Evolutionary conservation across 148 eudicot species (phyloP), one percentile per base, ranked within the genome.

Genomic region (Chenopodium berlandieri): DNA sequence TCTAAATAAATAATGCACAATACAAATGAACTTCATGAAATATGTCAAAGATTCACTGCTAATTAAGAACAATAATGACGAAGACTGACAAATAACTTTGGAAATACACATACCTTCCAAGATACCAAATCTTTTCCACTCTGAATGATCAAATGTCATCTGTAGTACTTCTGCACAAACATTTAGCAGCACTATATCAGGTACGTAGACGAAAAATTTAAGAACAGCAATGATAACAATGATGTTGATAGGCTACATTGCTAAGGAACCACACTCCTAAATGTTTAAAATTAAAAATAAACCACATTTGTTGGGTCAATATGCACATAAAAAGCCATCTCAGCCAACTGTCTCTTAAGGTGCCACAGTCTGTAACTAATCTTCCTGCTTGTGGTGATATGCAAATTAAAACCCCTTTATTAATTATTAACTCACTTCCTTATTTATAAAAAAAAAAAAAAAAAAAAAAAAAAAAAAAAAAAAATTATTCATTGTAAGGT

Each of bases 161-260:
- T 82, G 91, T 86, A 95, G 87, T 22, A 84, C 90, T 87, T 93
- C 98, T 95, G 92, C 87, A 83, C 54, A 81, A 70, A 54, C 71
- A 83, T 74, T 70, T 30, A 60, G 46, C 27, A 37, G 68, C 72
- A 70, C 46, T 8, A 40, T 46, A 71, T 75, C 56, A 84, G 64
- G 32, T 60, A 74, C 27, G 75, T 48, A 66, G 40, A 75, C 20
- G 25, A 17, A 76, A 80, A 32, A 9, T 34, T 22, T 23, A 48
- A 54, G 25, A 27, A 77, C 17, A 73, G 34, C 40, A 76, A 20
- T 7, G 17, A 84, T 73, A 79, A 78, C 23, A 68, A 54, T 46
- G 12, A 69, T 67, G 67, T 68, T n/a, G 8, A 17, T 66, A 32
- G 30, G 22, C 54, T 40, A 52, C 75, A 3, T 72, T 16, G 7